Conservation (phyloP, 169 alveolate genomes). For the Plasmodium yoelii region DNA sequence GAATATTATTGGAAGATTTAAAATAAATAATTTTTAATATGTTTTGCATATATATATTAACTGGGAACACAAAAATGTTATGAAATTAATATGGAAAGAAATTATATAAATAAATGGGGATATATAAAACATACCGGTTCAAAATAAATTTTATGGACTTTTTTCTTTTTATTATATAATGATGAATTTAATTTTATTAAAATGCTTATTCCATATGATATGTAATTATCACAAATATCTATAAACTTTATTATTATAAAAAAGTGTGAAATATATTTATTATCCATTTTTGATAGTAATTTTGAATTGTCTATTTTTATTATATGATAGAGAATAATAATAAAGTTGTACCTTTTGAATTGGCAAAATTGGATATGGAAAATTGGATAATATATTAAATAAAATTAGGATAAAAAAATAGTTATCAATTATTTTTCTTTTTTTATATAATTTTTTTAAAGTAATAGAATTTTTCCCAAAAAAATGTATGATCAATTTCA, state of each 20-base stretch:
- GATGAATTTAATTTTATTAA: conserved; percentile 30
- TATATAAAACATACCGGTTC: conserved; percentile 42
- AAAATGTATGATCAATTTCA: conserved; percentile 38
- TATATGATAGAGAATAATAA: not conserved
- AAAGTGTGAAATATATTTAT: not conserved
- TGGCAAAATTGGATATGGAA: conserved; percentile 70
- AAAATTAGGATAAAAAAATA: conserved; percentile 65
- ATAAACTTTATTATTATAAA: conserved; percentile 37
- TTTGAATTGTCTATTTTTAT: not conserved
- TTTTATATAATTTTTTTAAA: conserved; percentile 63
- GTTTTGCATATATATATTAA: conserved; percentile 1
- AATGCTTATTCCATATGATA: conserved; percentile 27
- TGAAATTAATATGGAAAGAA: not conserved
- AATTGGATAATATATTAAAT: conserved; percentile 50
- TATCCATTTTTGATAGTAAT: not conserved
- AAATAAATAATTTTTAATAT: not conserved
- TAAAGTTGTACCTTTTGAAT: conserved; percentile 51
- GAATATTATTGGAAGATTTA: not conserved
- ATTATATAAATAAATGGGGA: not conserved
- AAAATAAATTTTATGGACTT: conserved; percentile 67
- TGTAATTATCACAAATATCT: conserved; percentile 60
- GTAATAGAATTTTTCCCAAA: conserved; percentile 67
- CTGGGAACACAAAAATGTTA: not conserved
- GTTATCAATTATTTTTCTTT: conserved; percentile 44
- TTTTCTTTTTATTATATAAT: conserved; percentile 41